A percentile compares a stretch with the other conserved stretches of the same genome.
These are phyloP conservation scores for Falciphora oryzae DNA, from an alignment of 2,329 filamentous ascomycete species.

Conservation along the genomic window DNA sequence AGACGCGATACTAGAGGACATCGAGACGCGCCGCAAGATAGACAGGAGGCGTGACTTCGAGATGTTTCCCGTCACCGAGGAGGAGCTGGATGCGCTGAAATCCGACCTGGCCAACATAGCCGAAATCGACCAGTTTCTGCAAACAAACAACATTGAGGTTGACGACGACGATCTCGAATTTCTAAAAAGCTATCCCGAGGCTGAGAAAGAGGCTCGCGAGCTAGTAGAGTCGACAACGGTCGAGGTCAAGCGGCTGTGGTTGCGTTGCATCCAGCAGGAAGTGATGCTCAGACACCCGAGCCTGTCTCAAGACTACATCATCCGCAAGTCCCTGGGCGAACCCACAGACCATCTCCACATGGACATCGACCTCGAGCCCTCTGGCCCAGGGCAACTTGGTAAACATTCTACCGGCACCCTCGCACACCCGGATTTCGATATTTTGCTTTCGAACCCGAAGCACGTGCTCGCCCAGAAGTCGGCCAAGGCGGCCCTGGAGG, in stretches of 20 bases:
- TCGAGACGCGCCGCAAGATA: slow-evolving; percentile 19
- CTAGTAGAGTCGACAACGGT: slow-evolving; percentile 26
- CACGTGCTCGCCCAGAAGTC: slow-evolving; percentile 36
- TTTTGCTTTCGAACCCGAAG: slow-evolving; percentile 43
- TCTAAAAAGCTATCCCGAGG: slow-evolving; percentile 33
- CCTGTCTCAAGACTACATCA: slow-evolving; percentile 31
- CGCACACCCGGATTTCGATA: slow-evolving; percentile 35
- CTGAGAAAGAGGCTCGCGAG: slow-evolving; percentile 28
- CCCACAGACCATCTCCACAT: not conserved
- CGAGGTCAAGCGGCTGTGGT: slow-evolving; percentile 29
- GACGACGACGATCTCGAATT: slow-evolving; percentile 37
- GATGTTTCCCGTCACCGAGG: slow-evolving; percentile 24
- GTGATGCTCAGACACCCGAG: slow-evolving; percentile 38
- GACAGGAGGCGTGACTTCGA: slow-evolving; percentile 13
- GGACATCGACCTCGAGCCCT: not conserved
- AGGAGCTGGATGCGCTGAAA: slow-evolving; percentile 30
- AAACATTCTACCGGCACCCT: slow-evolving; percentile 17
- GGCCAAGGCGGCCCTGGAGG: slow-evolving; percentile 33
- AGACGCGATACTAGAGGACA: slow-evolving; percentile 31
- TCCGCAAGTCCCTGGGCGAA: slow-evolving; percentile 17
- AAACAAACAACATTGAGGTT: slow-evolving; percentile 19
- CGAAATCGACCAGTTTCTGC: slow-evolving; percentile 16
- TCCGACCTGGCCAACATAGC: slow-evolving; percentile 19
- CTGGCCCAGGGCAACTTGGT: not conserved
- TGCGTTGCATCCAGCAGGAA: slow-evolving; percentile 34